These are phyloP conservation scores for Diutina sp. DNA, from an alignment of 1,139 yeast genomes.

Conservation along the genomic window DNA sequence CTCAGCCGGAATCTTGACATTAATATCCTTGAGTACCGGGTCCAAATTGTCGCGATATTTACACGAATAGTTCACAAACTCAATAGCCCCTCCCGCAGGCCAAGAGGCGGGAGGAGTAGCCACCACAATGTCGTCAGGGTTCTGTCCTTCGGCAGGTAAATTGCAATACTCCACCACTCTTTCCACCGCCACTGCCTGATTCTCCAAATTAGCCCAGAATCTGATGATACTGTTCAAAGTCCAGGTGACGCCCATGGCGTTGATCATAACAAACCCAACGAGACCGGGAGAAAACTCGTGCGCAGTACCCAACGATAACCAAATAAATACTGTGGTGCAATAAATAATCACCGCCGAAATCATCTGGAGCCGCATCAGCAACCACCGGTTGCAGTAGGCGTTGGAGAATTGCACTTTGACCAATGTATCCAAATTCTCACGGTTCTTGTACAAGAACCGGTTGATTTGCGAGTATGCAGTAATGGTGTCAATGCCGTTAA, in stretches of 20 bases:
- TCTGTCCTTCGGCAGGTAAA: constrained; percentile 16
- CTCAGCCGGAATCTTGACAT: constrained; percentile 36
- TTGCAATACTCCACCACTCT: constrained; percentile 23
- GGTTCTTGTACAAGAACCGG: constrained; percentile 14
- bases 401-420: constrained; percentile 13
- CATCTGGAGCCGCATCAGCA: constrained; percentile 23
- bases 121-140: not conserved
- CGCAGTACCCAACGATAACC: constrained; percentile 9
- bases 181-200: constrained; percentile 21
- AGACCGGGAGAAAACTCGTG: constrained; percentile 16
- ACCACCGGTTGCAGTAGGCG: constrained; percentile 22
- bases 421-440: constrained; percentile 12
- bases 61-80: constrained; percentile 48
- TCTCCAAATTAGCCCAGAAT: constrained; percentile 23
- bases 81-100: constrained; percentile 50
- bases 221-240: constrained; percentile 20
- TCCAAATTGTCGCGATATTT: constrained; percentile 48
- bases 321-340: constrained; percentile 15
- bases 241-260: constrained; percentile 20
- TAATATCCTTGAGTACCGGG: constrained; percentile 43
- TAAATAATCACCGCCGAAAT: constrained; percentile 22
- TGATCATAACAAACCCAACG: constrained; percentile 26
- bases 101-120: constrained; percentile 26
- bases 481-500: constrained; percentile 24
- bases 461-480: constrained; percentile 18